Percentiles rank a stretch among this genome's conserved stretches.
These are phyloP conservation scores for Quercus tomentella DNA, from an alignment of 331 rosid genomes.

Conservation along the genomic window DNA sequence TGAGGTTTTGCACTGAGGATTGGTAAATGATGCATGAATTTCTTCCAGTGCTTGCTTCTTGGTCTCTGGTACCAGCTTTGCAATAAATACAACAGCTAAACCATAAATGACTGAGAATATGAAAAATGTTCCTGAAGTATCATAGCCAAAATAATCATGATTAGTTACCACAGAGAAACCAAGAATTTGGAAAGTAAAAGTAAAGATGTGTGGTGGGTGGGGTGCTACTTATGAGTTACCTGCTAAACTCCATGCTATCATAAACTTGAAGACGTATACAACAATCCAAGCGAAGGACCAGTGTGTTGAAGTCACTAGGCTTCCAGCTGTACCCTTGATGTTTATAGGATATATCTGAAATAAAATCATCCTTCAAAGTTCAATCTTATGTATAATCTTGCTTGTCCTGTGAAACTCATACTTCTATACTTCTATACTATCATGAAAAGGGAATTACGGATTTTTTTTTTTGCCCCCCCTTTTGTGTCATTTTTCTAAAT, in stretches of 20 bases:
- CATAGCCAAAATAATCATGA: too few species aligned
- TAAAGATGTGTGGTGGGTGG: too few species aligned
- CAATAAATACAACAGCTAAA: constrained; percentile 43
- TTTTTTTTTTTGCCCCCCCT: too few species aligned
- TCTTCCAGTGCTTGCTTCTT: constrained; percentile 57
- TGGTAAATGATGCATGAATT: constrained; percentile 48
- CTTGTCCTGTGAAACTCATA: too few species aligned
- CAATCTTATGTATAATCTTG: too few species aligned
- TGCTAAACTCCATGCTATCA: constrained; percentile 57
- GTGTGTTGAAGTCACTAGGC: constrained; percentile 52
- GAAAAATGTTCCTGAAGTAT: constrained; percentile 47
- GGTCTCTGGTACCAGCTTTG: constrained; percentile 59
- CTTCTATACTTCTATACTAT: too few species aligned
- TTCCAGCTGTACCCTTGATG: constrained; percentile 72
- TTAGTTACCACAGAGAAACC: too few species aligned
- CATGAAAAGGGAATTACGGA: too few species aligned
- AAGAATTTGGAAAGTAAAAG: too few species aligned
- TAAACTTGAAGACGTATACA: constrained; percentile 51
- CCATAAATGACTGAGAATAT: constrained; percentile 46
- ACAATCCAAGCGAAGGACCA: constrained; percentile 67
- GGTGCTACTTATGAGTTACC: constrained; percentile 26
- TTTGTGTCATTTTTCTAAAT: too few species aligned
- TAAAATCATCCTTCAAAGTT: not conserved
- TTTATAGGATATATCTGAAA: constrained; percentile 62
- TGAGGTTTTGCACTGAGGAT: not conserved